phyloP scores from a whole-genome alignment of 2,329 filamentous ascomycete genomes.

The Peltaster fructicola region DNA sequence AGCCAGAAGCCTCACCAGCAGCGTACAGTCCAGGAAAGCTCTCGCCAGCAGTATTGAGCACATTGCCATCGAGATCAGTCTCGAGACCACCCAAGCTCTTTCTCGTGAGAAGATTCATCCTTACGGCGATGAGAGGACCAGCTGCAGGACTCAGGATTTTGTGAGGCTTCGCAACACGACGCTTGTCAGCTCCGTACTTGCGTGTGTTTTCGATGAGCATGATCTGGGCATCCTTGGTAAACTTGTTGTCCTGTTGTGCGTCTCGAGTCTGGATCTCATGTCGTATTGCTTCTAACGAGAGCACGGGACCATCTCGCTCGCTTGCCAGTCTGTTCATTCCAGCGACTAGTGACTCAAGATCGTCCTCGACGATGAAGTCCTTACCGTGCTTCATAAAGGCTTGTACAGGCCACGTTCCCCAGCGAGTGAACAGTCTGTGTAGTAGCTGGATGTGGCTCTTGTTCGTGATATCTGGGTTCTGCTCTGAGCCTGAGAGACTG shows the following conservation, averaged over 20 bases:
- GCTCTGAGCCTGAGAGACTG: slow-evolving; percentile 43
- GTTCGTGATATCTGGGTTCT: slow-evolving; percentile 42
- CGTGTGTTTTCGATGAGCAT: slow-evolving; percentile 44
- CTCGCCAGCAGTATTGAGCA: slow-evolving; percentile 32
- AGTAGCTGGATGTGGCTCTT: slow-evolving; percentile 35
- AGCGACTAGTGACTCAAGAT: slow-evolving; percentile 35
- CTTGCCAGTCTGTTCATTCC: slow-evolving; percentile 41
- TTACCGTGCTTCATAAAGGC: slow-evolving; percentile 40
- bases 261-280: slow-evolving; percentile 37
- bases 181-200: slow-evolving; percentile 37
- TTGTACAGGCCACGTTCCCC: slow-evolving; percentile 36
- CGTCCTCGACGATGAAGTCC: slow-evolving; percentile 43
- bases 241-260: slow-evolving; percentile 37
- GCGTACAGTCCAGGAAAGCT: slow-evolving; percentile 40
- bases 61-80: slow-evolving; percentile 39
- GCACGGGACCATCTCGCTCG: slow-evolving; percentile 28
- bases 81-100: slow-evolving; percentile 45
- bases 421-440: slow-evolving; percentile 35
- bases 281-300: slow-evolving; percentile 29
- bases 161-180: slow-evolving; percentile 37
- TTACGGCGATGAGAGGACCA: slow-evolving; percentile 42
- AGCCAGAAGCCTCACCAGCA: slow-evolving; percentile 42
- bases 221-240: slow-evolving; percentile 42
- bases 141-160: slow-evolving; percentile 35
- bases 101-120: slow-evolving; percentile 42